Base-by-base conservation (phyloP, 331 rosid genomes). In the Telfairia occidentalis region DNA sequence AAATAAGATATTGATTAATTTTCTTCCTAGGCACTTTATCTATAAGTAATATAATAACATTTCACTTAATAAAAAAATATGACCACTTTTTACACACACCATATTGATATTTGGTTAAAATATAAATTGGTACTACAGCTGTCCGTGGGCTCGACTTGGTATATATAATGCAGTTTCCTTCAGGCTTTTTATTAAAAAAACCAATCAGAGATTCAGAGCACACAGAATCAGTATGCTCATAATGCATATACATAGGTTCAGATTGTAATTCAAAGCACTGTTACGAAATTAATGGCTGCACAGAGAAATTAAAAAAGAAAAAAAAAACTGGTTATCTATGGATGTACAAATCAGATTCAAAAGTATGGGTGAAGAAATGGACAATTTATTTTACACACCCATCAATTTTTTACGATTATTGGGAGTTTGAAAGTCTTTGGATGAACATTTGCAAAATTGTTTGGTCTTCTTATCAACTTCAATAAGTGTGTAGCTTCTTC, bases 81-180 rank as follows among this genome's bases (percentile, higher is more conserved):
- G 53, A 66, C 12, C 52, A 10, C 34, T 11, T 66, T 65, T 9
- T 10, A 9, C 4, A 21, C 9, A 38, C 52, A n/a, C 23, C 7
- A 63, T 34, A 63, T 63, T n/a, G n/a, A 64, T 3, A 18, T 65
- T n/a, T 38, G 50, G 72, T 35, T 9, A 16, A 37, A 65, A 3
- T 19, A 65, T 21, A 19, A 38, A 35, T 26, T 24, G 26, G 1
- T 12, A 38, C 73, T 12, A 38, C 73, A 67, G 73, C 73, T 67
- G 73, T 67, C 34, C 9, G 53, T 67, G 53, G 73, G 73, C 73
- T 67, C 50, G 38, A 28, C 52, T 23, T 24, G 26, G n/a, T n/a
- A n/a, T n/a, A 28, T 57, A 67, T 67, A 67, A 67, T 67, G 15
- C 12, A 42, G 34, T 23, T 67, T 67, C 19, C 35, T 67, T 24